Evolutionary conservation across 345 rosid species (phyloP).

Genomic region (Laguncularia racemosa): DNA sequence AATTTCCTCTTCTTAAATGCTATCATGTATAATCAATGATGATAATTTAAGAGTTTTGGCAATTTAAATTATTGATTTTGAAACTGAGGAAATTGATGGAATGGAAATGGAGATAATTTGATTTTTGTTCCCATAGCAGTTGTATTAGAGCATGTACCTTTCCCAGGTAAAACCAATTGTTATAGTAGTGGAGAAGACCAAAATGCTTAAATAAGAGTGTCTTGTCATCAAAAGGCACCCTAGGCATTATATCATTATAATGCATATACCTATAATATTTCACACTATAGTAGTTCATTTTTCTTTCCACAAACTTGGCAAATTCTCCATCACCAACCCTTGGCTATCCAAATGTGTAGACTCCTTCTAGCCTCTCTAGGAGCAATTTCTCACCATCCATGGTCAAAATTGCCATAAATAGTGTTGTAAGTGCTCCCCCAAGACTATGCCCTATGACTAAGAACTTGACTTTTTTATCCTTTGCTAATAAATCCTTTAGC

Average conservation of each 20-base stretch:
- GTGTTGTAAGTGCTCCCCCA: conserved; percentile 54
- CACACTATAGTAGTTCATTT: conserved; percentile 20
- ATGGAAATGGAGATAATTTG: too few species aligned
- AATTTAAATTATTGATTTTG: too few species aligned
- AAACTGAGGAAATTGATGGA: too few species aligned
- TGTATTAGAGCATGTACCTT: conserved; percentile 20
- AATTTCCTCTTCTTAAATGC: too few species aligned
- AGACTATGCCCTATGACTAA: conserved; percentile 63
- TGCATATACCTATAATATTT: conserved; percentile 57
- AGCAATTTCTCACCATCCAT: conserved; percentile 34
- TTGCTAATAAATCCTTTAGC: conserved; percentile 20
- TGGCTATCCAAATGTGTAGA: conserved; percentile 73
- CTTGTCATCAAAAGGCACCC: conserved; percentile 48
- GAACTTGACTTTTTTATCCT: conserved; percentile 30
- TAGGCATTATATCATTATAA: conserved; percentile 44
- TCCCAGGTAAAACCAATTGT: conserved; percentile 40
- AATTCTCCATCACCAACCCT: conserved; percentile 51
- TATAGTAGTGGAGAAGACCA: conserved; percentile 52
- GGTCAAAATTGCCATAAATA: conserved; percentile 44
- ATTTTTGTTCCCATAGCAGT: too few species aligned
- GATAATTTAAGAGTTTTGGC: too few species aligned
- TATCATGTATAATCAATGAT: too few species aligned
- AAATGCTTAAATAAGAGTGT: conserved; percentile 44
- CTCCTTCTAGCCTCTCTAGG: conserved; percentile 48
- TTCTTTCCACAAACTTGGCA: conserved; percentile 33